phyloP scores from a whole-genome alignment of 768 basidiomycete genomes.

The Phylloporus rhodoxanthus region DNA sequence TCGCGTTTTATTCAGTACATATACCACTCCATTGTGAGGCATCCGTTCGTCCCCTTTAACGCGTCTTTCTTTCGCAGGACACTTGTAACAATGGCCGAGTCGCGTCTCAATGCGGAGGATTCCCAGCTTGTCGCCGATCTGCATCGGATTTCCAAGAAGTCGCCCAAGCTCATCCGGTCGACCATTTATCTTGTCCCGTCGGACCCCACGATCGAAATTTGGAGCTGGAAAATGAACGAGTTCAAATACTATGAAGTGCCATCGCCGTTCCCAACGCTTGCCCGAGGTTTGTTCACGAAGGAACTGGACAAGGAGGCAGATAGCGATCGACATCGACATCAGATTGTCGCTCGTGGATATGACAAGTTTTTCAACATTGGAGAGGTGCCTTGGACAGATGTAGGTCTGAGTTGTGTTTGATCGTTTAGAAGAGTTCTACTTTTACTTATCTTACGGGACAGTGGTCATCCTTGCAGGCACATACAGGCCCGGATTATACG shows the following conservation, averaged over 20 bases:
- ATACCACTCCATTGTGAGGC: constrained; percentile 8
- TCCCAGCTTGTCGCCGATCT: constrained; percentile 58
- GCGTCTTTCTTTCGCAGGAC: neutral
- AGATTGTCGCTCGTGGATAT: constrained; percentile 87
- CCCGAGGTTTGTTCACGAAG: constrained; percentile 79
- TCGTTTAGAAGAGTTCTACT: neutral
- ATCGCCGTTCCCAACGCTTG: constrained; percentile 92
- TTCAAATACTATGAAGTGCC: constrained; percentile 89
- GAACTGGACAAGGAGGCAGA: constrained; percentile 35
- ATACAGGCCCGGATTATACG: constrained; percentile 74
- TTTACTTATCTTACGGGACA: constrained; percentile 25
- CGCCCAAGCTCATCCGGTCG: constrained; percentile 61
- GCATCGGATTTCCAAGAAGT: constrained; percentile 44
- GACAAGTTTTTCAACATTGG: constrained; percentile 99
- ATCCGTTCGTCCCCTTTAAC: constrained; percentile 3
- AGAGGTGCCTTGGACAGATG: constrained; percentile 93
- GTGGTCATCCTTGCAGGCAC: constrained; percentile 69
- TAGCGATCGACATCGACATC: constrained; percentile 34
- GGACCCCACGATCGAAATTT: constrained; percentile 48
- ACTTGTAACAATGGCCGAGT: constrained; percentile 16
- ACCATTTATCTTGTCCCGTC: constrained; percentile 52
- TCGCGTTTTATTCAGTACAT: neutral
- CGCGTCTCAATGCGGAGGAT: constrained; percentile 36
- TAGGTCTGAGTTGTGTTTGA: constrained; percentile 36
- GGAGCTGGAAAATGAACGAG: constrained; percentile 98